These are phyloP conservation scores for Talaromyces sp. DNA, from an alignment of 2,329 filamentous ascomycete species.

Conservation along the genomic window DNA sequence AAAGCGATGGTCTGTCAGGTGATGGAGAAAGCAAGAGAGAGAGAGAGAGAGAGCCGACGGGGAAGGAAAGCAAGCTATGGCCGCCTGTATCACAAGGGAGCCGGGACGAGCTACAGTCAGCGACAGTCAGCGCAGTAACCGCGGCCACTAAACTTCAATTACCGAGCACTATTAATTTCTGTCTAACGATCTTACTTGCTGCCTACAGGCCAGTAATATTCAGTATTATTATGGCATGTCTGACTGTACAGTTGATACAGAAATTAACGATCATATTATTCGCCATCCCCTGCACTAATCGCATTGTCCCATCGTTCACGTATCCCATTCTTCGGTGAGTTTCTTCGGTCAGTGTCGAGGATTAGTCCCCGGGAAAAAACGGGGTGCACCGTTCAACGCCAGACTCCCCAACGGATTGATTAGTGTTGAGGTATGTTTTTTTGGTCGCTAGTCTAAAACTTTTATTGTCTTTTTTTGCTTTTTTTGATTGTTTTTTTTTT, in stretches of 20 bases:
- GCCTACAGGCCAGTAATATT: no score
- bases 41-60: not conserved
- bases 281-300: no score
- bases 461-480: not conserved
- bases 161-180: not conserved
- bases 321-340: not conserved
- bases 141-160: not conserved
- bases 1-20: not conserved
- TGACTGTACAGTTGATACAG: not conserved
- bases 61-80: not conserved
- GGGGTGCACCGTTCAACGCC: not conserved
- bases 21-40: not conserved
- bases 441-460: not conserved
- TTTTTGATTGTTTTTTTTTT: not conserved
- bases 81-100: slow-evolving; percentile 4
- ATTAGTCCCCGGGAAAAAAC: not conserved
- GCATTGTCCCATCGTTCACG: not conserved
- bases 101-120: not conserved
- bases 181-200: no score
- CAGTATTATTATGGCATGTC: not conserved
- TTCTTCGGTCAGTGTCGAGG: not conserved
- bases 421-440: not conserved
- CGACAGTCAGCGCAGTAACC: not conserved
- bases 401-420: not conserved
- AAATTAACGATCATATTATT: not conserved